These are phyloP conservation scores for Mortierella antarctica DNA, from an alignment of 192 early-diverging fungal species.

Conservation along the genomic window DNA sequence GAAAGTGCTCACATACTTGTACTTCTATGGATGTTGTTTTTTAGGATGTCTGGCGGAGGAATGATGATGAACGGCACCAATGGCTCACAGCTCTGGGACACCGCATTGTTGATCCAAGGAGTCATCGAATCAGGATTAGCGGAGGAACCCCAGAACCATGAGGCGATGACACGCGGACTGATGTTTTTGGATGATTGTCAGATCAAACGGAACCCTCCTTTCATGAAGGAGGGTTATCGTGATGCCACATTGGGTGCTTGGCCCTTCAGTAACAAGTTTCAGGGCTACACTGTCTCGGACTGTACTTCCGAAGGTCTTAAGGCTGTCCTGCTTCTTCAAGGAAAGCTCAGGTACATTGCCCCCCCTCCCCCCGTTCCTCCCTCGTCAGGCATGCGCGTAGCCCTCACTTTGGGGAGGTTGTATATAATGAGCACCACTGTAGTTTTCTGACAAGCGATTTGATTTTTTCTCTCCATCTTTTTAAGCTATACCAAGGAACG, in stretches of 20 bases:
- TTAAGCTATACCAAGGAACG: conserved; percentile 60
- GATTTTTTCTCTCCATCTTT: neutral
- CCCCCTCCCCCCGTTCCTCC: neutral
- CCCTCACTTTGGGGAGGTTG: neutral
- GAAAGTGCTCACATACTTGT: neutral
- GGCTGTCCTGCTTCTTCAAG: conserved; percentile 79
- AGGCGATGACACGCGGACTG: conserved; percentile 73
- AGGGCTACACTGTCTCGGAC: conserved; percentile 96
- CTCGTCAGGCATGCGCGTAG: neutral
- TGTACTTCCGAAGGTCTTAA: conserved; percentile 95
- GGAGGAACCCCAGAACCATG: conserved; percentile 72
- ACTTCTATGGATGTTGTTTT: neutral
- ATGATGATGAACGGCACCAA: conserved; percentile 98
- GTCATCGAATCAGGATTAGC: conserved; percentile 83
- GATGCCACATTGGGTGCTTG: conserved; percentile 92
- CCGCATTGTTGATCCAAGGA: conserved; percentile 89
- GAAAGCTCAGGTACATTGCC: conserved; percentile 62
- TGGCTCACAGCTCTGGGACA: conserved; percentile 98
- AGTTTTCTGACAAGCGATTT: neutral
- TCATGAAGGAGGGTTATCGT: conserved; percentile 79
- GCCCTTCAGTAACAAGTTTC: conserved; percentile 95
- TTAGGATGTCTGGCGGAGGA: conserved; percentile 81
- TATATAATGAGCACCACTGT: neutral
- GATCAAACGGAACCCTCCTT: conserved; percentile 80
- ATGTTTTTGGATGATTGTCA: conserved; percentile 89